Conservation (phyloP, 805 yeast species). For the Torulaspora gathmanii region DNA sequence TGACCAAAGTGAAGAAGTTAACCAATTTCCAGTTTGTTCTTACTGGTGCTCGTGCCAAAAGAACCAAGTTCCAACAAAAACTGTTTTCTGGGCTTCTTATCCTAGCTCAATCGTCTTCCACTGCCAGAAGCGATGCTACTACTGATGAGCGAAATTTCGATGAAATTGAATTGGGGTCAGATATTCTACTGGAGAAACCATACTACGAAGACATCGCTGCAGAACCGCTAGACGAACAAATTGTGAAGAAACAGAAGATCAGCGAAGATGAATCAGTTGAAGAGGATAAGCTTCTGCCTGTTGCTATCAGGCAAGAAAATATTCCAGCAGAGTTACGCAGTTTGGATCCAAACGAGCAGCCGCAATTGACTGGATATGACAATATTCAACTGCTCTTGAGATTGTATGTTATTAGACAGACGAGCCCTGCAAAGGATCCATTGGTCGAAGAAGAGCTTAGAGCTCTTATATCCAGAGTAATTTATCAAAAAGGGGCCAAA, state of each 20-base stretch:
- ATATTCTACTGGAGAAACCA: slow-evolving; percentile 71
- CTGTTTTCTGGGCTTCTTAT: slow-evolving; percentile 72
- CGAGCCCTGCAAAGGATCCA: slow-evolving; percentile 65
- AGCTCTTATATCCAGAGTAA: slow-evolving; percentile 68
- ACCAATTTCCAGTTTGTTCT: slow-evolving; percentile 60
- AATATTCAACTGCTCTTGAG: slow-evolving; percentile 68
- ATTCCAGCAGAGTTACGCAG: slow-evolving; percentile 51
- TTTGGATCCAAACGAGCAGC: slow-evolving; percentile 80
- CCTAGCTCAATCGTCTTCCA: slow-evolving; percentile 52
- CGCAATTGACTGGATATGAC: slow-evolving; percentile 65
- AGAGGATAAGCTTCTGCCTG: slow-evolving; percentile 52
- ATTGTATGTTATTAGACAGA: slow-evolving; percentile 55
- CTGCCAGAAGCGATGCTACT: slow-evolving; percentile 14
- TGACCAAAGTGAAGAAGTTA: slow-evolving; percentile 52
- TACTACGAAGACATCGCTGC: slow-evolving; percentile 57
- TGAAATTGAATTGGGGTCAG: slow-evolving; percentile 63
- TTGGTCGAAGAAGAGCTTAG: slow-evolving; percentile 78
- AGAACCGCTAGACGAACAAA: slow-evolving; percentile 42
- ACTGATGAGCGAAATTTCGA: slow-evolving; percentile 42
- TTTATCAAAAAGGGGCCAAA: slow-evolving; percentile 42
- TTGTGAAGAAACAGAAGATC: slow-evolving; percentile 36
- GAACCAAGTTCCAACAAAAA: slow-evolving; percentile 75
- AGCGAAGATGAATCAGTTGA: slow-evolving; percentile 38
- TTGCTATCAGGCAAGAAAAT: slow-evolving; percentile 55
- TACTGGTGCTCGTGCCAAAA: slow-evolving; percentile 84